Base-by-base conservation (phyloP, 371 early-diverging fungal genomes). In the Lichtheimia hyalospora region DNA sequence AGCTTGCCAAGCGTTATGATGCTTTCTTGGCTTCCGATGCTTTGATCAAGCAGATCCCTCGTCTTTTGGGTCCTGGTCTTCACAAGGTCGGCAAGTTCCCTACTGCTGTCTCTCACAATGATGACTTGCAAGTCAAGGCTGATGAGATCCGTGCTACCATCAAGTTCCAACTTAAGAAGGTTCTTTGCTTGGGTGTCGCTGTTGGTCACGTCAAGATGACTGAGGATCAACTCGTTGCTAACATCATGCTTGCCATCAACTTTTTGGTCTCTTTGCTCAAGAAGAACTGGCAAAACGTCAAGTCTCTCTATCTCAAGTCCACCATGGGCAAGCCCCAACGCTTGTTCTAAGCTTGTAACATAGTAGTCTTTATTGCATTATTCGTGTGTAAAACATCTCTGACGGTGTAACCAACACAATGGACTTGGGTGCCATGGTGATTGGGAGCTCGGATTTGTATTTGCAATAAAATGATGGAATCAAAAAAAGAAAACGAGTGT, bases 201-300 rank as follows among this genome's bases (percentile, higher is more conserved):
- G 93, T 98, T 64, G 99, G 98, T 63, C 93, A 97, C 86, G 92
- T 96, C 74, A 75, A 85, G 57, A 98, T 97, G 98, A 86, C 89
- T 63, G 93, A 95, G 75, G 96, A 96, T 77, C 88, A 98, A 83
- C 85, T 98, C 60, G 83, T 94, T 69, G 87, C 92, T 78, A 99
- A 99, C 94, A 92, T 93, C 82, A 96, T 96, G 95, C 84, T 95
- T 87, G 85, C 96, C 65, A 87, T 98, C 88, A 97, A 96, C 89
- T 95, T 97, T 86, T 83, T 99, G 71, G 93, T 97, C 58, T 96
- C 97, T 49, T 85, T 98, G 66, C 86, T 98, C 67, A 98, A 99
- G 94, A 99, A 98, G 90, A 91, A 96, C 88, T 95, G 96, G 95
- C 97, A 98, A 86, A 99, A 97, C 93, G 93, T 98, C 84, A 92